These are phyloP conservation scores for Typha latifolia DNA, from an alignment of 176 grass and related monocot genomes.

Conservation along the genomic window DNA sequence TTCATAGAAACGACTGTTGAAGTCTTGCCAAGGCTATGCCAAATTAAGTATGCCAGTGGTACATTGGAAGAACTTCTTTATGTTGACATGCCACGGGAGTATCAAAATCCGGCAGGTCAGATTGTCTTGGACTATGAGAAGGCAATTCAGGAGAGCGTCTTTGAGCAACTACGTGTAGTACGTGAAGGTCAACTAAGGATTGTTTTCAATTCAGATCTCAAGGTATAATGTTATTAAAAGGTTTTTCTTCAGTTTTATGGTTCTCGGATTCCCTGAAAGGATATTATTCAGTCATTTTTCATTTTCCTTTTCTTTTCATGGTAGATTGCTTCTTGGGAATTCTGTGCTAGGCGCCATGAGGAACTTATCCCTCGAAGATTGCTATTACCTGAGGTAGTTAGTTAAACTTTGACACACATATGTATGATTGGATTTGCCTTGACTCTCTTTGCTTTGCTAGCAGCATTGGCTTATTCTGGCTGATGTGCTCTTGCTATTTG, in stretches of 20 bases:
- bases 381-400: conserved; percentile 75
- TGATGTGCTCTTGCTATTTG: conserved; percentile 8
- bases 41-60: conserved; percentile 97
- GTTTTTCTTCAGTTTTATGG: not conserved
- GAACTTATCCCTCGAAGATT: conserved; percentile 91
- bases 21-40: conserved; percentile 86
- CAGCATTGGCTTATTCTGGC: conserved; percentile 15
- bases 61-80: conserved; percentile 92
- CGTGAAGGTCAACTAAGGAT: conserved; percentile 92
- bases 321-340: conserved; percentile 95
- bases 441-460: not conserved
- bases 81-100: conserved; percentile 94
- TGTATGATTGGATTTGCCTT: not conserved
- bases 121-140: conserved; percentile 96
- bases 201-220: conserved; percentile 97
- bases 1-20: conserved; percentile 88
- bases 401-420: conserved; percentile 10
- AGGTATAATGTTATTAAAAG: conserved; percentile 41
- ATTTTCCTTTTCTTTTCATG: conserved; percentile 13
- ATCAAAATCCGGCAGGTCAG: conserved; percentile 76
- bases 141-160: conserved; percentile 95
- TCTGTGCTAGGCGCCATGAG: conserved; percentile 85
- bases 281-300: not conserved
- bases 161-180: conserved; percentile 89
- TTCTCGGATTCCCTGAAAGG: not conserved